A percentile compares a stretch with the other conserved stretches of the same genome.
Evolutionary conservation across 768 basidiomycete genomes (phyloP).

Genomic region (Amyloporia xantha): DNA sequence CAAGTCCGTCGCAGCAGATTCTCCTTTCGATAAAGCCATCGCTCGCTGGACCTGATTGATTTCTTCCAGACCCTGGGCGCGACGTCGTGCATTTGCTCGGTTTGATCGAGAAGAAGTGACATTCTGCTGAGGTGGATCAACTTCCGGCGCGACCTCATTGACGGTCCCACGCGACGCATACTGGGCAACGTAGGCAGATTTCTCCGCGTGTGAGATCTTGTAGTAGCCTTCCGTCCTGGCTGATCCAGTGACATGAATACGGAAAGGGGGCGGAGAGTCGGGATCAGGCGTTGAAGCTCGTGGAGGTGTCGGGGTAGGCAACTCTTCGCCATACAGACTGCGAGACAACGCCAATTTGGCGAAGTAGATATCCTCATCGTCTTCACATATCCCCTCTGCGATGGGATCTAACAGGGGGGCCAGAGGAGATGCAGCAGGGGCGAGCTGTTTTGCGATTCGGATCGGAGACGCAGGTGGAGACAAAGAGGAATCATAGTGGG

Average conservation of each 20-base stretch:
- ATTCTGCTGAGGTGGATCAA: constrained; percentile 42
- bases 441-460: constrained; percentile 27
- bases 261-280: constrained; percentile 46
- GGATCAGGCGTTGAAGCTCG: constrained; percentile 19
- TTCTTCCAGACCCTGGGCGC: constrained; percentile 90
- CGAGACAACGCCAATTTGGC: constrained; percentile 54
- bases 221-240: constrained; percentile 94
- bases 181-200: constrained; percentile 88
- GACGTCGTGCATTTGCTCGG: constrained; percentile 85
- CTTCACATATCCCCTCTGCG: constrained; percentile 56
- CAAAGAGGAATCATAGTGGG: constrained; percentile 37
- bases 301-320: constrained; percentile 21
- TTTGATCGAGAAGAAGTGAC: constrained; percentile 81
- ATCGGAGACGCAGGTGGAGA: constrained; percentile 47
- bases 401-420: constrained; percentile 47
- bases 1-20: constrained; percentile 64
- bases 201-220: constrained; percentile 88
- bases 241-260: constrained; percentile 76
- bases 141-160: constrained; percentile 34
- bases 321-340: constrained; percentile 17
- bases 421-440: constrained; percentile 32
- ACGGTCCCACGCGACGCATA: constrained; percentile 58
- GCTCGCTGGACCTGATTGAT: constrained; percentile 86
- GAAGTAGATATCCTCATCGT: constrained; percentile 89
- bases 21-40: constrained; percentile 68